phyloP scores from a whole-genome alignment of 768 basidiomycete genomes.

The Panaeolus cyanescens region DNA sequence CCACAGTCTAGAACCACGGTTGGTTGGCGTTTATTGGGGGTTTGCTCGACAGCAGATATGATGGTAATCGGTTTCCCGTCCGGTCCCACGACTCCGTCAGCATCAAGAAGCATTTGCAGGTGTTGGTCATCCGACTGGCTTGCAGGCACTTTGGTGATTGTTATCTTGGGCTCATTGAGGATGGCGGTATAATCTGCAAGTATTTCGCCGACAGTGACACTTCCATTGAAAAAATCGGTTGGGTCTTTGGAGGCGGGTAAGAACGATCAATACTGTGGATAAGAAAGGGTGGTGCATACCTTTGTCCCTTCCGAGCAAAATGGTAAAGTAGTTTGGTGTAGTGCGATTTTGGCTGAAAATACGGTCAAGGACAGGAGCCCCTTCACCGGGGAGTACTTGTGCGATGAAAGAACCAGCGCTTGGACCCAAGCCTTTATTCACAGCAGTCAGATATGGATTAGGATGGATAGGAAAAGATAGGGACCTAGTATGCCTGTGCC shows the following conservation, averaged over 20 bases:
- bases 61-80: constrained; percentile 52
- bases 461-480: constrained; percentile 1
- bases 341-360: constrained; percentile 62
- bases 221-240: constrained; percentile 52
- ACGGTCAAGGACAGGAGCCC: constrained; percentile 60
- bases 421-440: constrained; percentile 58
- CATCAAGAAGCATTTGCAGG: constrained; percentile 65
- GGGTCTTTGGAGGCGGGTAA: constrained; percentile 37
- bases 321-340: constrained; percentile 61
- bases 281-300: constrained; percentile 19
- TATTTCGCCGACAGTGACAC: constrained; percentile 64
- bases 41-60: constrained; percentile 44
- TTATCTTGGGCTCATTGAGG: constrained; percentile 49
- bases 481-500: constrained; percentile 32
- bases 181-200: constrained; percentile 51
- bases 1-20: constrained; percentile 73
- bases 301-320: constrained; percentile 62
- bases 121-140: constrained; percentile 49
- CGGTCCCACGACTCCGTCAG: constrained; percentile 62
- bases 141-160: constrained; percentile 42
- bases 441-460: not conserved
- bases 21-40: constrained; percentile 43
- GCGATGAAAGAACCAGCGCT: constrained; percentile 55
- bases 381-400: constrained; percentile 33
- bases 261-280: not conserved